These are phyloP conservation scores for Debaryomyces prosopidis DNA, from an alignment of 805 yeast species.

Conservation along the genomic window DNA sequence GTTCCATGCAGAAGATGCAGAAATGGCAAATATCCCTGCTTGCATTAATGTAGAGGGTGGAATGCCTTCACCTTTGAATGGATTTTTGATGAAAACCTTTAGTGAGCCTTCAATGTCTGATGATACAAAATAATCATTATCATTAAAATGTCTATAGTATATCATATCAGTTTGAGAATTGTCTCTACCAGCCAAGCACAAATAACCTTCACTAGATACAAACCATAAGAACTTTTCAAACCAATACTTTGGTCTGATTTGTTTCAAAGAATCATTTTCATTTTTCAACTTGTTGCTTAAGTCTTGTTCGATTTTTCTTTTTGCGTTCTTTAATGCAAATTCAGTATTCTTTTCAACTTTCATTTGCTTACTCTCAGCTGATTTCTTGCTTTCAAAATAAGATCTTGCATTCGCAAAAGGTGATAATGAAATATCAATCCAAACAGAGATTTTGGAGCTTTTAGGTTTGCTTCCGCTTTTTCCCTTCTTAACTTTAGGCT, in stretches of 20 bases:
- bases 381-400: constrained; percentile 75
- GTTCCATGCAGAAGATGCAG: constrained; percentile 88
- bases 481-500: constrained; percentile 9
- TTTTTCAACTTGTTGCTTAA: constrained; percentile 60
- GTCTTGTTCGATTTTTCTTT: constrained; percentile 71
- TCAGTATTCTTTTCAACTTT: constrained; percentile 78
- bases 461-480: constrained; percentile 3
- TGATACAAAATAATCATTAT: constrained; percentile 69
- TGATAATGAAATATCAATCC: constrained; percentile 67
- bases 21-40: constrained; percentile 83
- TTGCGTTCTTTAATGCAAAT: constrained; percentile 81
- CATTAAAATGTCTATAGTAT: constrained; percentile 72
- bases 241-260: constrained; percentile 75
- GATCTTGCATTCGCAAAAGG: constrained; percentile 87
- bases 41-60: constrained; percentile 89
- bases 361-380: constrained; percentile 73
- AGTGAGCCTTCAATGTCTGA: constrained; percentile 75
- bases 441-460: constrained; percentile 43
- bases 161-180: constrained; percentile 76
- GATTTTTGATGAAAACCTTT: constrained; percentile 80
- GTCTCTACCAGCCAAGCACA: constrained; percentile 87
- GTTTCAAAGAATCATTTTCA: constrained; percentile 51
- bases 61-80: constrained; percentile 63
- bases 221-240: constrained; percentile 97
- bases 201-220: constrained; percentile 82